A percentile compares a stretch with the other conserved stretches of the same genome.
Conservation (phyloP, 2,329 filamentous ascomycete species). For the Aspergillus fructus region DNA sequence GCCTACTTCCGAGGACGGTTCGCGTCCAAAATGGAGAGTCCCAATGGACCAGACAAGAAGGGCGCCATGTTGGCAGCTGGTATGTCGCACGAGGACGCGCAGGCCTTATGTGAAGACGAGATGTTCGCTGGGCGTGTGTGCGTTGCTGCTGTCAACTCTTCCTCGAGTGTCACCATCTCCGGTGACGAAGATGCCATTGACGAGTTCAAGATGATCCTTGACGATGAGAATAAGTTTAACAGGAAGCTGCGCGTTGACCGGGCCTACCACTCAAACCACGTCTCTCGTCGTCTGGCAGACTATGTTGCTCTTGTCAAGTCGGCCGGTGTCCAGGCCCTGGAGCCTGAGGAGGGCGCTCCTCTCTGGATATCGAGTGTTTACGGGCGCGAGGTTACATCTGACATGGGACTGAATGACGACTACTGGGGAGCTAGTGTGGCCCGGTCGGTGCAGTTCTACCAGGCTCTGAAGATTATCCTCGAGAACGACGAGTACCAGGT, state of each 20-base stretch:
- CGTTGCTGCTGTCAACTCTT: constrained; percentile 7
- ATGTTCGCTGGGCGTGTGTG: not conserved
- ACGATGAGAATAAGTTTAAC: not conserved
- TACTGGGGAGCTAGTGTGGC: constrained; percentile 34
- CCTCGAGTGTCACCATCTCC: constrained; percentile 6
- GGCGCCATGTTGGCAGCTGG: not conserved
- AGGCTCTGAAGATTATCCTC: constrained; percentile 19
- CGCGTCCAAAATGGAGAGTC: constrained; percentile 6
- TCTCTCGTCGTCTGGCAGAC: constrained; percentile 1
- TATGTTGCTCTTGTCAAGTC: not conserved
- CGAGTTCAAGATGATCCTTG: not conserved
- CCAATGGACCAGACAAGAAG: constrained; percentile 28
- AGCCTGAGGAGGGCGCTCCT: not conserved
- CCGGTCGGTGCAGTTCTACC: constrained; percentile 24
- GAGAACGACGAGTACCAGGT: constrained; percentile 12
- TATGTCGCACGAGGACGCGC: not conserved
- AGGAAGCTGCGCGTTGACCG: not conserved
- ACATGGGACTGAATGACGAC: not conserved
- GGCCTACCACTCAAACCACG: constrained; percentile 12
- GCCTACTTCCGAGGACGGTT: constrained; percentile 45
- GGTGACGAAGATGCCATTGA: constrained; percentile 1
- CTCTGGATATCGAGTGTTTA: constrained; percentile 8
- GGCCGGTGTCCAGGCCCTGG: not conserved
- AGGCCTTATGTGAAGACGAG: not conserved
- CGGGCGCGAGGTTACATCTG: constrained; percentile 1